phyloP scores from a whole-genome alignment of 2,329 filamentous ascomycete species.

The Pezicula radicicola region DNA sequence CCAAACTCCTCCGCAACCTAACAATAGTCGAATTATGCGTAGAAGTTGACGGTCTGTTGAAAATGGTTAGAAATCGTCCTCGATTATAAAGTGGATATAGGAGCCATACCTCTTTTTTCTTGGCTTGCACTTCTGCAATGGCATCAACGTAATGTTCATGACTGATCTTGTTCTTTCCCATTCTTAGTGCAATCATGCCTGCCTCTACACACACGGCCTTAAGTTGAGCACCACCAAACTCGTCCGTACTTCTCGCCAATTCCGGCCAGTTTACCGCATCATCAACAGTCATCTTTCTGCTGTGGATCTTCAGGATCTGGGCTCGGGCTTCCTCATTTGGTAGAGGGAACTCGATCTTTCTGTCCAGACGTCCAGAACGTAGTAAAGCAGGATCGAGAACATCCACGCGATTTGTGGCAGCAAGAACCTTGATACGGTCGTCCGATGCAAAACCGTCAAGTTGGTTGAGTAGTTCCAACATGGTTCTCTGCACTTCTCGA shows the following conservation, averaged over 20 bases:
- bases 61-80: conserved; percentile 5
- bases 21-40: conserved; percentile 16
- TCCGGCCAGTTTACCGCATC: conserved; percentile 94
- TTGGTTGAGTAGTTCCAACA: conserved; percentile 98
- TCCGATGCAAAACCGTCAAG: conserved; percentile 97
- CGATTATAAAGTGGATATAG: conserved; percentile 24
- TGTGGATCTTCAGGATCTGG: conserved; percentile 96
- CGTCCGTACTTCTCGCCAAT: conserved; percentile 92
- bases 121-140: conserved; percentile 89
- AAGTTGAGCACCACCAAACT: conserved; percentile 95
- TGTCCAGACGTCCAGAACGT: conserved; percentile 86
- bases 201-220: conserved; percentile 99
- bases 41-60: conserved; percentile 25
- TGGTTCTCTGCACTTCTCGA: conserved; percentile 95
- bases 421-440: conserved; percentile 93
- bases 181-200: conserved; percentile 95
- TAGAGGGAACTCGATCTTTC: conserved; percentile 97
- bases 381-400: conserved; percentile 89
- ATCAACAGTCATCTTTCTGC: conserved; percentile 96
- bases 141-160: conserved; percentile 99
- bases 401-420: conserved; percentile 91
- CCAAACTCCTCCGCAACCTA: conserved; percentile 18
- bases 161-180: conserved; percentile 92
- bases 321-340: conserved; percentile 97
- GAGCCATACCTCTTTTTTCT: conserved; percentile 77